These are phyloP conservation scores for Blastobotrys proliferans DNA, from an alignment of 1,139 yeast genomes.

Conservation along the genomic window DNA sequence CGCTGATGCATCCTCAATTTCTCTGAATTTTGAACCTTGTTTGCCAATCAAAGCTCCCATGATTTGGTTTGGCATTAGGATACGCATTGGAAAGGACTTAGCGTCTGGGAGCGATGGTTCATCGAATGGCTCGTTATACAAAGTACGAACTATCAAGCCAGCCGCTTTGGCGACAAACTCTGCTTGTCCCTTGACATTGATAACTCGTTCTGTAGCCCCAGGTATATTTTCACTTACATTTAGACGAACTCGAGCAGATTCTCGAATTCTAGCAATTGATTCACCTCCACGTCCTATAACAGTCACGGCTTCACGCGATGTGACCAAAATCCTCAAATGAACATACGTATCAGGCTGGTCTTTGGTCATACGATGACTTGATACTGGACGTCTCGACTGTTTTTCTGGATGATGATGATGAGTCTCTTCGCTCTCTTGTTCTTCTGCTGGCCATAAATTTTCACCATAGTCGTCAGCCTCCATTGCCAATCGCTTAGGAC, in stretches of 20 bases:
- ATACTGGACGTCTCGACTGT: background rate
- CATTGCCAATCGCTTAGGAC: slow-evolving; percentile 63
- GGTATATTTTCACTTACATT: slow-evolving; percentile 75
- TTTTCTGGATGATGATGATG: background rate
- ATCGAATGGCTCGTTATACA: slow-evolving; percentile 65
- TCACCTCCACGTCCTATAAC: slow-evolving; percentile 80
- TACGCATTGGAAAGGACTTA: slow-evolving; percentile 51
- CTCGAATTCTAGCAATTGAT: slow-evolving; percentile 61
- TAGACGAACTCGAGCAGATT: slow-evolving; percentile 60
- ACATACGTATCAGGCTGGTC: slow-evolving; percentile 38
- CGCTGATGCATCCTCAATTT: slow-evolving; percentile 79
- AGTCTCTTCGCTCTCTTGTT: slow-evolving; percentile 6
- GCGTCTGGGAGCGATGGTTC: slow-evolving; percentile 56
- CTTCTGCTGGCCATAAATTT: background rate
- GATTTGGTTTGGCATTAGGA: slow-evolving; percentile 73
- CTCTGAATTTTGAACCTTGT: slow-evolving; percentile 69
- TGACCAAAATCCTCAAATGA: slow-evolving; percentile 68
- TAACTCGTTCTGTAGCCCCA: slow-evolving; percentile 73
- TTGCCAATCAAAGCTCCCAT: slow-evolving; percentile 85
- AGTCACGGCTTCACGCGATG: slow-evolving; percentile 71
- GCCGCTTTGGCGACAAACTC: slow-evolving; percentile 81
- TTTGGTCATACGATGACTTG: background rate
- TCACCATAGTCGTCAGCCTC: slow-evolving; percentile 38
- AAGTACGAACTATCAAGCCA: slow-evolving; percentile 65
- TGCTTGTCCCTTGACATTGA: slow-evolving; percentile 70